Evolutionary conservation across 345 rosid genomes (phyloP).

Genomic region (Nephelium lappaceum): DNA sequence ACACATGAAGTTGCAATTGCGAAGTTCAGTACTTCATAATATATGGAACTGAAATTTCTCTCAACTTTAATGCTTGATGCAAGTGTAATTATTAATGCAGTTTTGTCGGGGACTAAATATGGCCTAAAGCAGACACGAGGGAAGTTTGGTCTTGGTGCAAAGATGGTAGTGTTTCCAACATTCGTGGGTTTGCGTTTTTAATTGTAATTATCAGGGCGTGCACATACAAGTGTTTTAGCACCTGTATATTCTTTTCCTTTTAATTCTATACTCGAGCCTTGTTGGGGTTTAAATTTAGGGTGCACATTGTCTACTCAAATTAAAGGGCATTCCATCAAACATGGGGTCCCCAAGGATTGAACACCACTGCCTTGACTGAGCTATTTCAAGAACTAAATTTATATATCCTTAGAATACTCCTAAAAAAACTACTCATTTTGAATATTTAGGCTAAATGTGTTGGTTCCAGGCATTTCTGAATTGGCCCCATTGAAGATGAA

Average conservation of each 20-base stretch:
- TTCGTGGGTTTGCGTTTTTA: conserved; percentile 15
- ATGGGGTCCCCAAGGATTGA: background rate
- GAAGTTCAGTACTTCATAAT: background rate
- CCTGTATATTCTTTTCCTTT: background rate
- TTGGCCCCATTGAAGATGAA: background rate
- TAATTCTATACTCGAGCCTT: background rate
- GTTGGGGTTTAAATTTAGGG: background rate
- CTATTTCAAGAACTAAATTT: background rate
- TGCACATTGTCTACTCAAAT: conserved; percentile 4
- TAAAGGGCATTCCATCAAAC: background rate
- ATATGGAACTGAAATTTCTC: background rate
- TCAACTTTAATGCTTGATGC: conserved; percentile 11
- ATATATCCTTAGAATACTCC: background rate
- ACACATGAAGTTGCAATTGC: background rate
- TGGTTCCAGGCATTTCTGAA: background rate
- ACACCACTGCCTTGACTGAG: conserved; percentile 1
- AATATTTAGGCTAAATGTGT: background rate
- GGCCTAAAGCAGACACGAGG: conserved; percentile 99
- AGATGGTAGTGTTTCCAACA: conserved; percentile 62
- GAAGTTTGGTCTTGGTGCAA: conserved; percentile 98
- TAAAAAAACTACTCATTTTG: too few species aligned
- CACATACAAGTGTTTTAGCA: background rate
- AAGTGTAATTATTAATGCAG: conserved; percentile 46
- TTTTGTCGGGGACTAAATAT: conserved; percentile 93
- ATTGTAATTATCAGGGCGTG: background rate